Percentiles rank a stretch among this genome's conserved stretches.
phyloP scores from a whole-genome alignment of 176 grass and related monocot species.

The Elaeis guineensis region DNA sequence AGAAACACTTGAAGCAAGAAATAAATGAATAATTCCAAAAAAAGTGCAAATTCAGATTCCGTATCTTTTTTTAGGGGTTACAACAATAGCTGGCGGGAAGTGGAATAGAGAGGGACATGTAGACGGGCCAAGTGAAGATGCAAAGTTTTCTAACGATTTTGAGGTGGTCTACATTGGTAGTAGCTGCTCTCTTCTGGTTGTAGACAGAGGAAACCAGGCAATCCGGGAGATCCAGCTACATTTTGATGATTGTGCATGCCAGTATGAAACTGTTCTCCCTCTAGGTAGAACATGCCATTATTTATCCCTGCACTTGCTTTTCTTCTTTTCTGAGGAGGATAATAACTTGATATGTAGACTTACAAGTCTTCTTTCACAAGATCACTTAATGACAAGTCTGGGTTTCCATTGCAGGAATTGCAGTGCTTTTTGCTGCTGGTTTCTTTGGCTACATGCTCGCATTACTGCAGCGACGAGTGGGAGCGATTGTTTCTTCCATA shows the following conservation, averaged over 20 bases:
- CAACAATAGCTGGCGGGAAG: conserved; percentile 92
- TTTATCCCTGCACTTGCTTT: too few species aligned
- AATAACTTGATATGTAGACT: too few species aligned
- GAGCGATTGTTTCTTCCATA: conserved; percentile 44
- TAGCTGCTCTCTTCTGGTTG: conserved; percentile 87
- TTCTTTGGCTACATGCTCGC: conserved; percentile 99
- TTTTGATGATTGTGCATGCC: conserved; percentile 64
- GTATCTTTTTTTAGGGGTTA: conserved; percentile 41
- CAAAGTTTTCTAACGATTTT: conserved; percentile 95
- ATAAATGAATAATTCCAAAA: too few species aligned
- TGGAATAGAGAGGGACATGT: conserved; percentile 56
- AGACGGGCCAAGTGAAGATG: conserved; percentile 83
- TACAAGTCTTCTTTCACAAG: too few species aligned
- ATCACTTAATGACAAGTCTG: background rate
- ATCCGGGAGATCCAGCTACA: conserved; percentile 87
- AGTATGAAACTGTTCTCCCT: conserved; percentile 70
- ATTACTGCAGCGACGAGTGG: conserved; percentile 51
- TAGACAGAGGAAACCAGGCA: conserved; percentile 90
- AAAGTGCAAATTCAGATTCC: too few species aligned
- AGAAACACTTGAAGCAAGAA: too few species aligned
- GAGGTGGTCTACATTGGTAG: conserved; percentile 67
- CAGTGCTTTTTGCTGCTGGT: conserved; percentile 77
- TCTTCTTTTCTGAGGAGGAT: too few species aligned
- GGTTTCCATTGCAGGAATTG: conserved; percentile 41
- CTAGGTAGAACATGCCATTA: conserved; percentile 35